phyloP scores from a whole-genome alignment of 306 rosid genomes.

The Cicer chorassanicum region DNA sequence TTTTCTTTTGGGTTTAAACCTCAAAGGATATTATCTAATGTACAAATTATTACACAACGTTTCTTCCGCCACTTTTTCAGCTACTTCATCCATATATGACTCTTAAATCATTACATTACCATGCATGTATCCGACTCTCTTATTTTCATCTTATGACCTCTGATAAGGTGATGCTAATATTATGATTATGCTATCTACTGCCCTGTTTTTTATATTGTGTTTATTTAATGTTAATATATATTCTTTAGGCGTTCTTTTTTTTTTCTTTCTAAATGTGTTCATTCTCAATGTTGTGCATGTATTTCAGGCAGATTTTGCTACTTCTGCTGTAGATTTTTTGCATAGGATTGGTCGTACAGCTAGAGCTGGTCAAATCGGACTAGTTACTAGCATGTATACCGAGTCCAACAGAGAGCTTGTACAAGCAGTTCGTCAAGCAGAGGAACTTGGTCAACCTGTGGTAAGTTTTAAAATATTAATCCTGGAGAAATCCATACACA shows the following conservation, averaged over 20 bases:
- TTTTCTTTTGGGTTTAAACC: neutral
- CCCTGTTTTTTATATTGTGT: neutral
- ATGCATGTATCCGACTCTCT: constrained; percentile 25
- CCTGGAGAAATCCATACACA: neutral
- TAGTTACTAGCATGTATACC: constrained; percentile 80
- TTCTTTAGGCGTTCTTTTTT: neutral
- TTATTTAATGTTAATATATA: neutral
- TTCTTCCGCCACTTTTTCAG: neutral
- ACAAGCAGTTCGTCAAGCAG: constrained; percentile 76
- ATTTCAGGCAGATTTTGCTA: constrained; percentile 92
- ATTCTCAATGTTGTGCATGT: constrained; percentile 38
- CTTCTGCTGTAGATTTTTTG: constrained; percentile 92
- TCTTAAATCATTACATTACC: constrained; percentile 1
- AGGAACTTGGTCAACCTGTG: constrained; percentile 76
- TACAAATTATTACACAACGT: neutral
- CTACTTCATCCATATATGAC: constrained; percentile 2
- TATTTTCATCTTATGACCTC: constrained; percentile 23
- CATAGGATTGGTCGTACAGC: constrained; percentile 93
- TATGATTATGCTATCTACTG: constrained; percentile 10
- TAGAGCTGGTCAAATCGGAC: constrained; percentile 93
- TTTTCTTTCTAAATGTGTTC: constrained; percentile 10
- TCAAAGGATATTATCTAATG: neutral
- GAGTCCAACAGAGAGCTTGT: constrained; percentile 84
- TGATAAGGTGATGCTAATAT: neutral
- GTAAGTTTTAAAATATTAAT: constrained; percentile 49